Conservation (phyloP, 345 rosid genomes). For the Populus simonii region DNA sequence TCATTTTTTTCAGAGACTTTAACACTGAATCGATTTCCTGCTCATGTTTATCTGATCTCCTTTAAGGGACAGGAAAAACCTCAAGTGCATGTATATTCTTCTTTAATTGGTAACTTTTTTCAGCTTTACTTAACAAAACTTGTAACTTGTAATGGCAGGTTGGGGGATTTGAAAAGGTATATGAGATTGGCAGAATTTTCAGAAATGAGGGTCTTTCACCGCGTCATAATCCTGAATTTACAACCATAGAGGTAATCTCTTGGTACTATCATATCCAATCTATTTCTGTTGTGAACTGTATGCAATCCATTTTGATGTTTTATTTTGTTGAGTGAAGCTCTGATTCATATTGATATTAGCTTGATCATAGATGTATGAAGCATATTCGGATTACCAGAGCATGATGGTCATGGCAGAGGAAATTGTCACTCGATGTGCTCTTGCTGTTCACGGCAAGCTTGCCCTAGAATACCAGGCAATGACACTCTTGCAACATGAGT, state of each 20-base stretch:
- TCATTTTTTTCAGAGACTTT: neutral
- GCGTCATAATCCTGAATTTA: constrained; percentile 97
- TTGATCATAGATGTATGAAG: constrained; percentile 81
- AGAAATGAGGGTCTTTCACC: constrained; percentile 97
- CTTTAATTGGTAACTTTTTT: constrained; percentile 3
- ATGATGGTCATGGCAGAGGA: constrained; percentile 95
- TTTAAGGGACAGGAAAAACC: no score
- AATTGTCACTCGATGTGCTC: constrained; percentile 76
- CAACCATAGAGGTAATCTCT: constrained; percentile 83
- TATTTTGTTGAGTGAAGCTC: constrained; percentile 12
- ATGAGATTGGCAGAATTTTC: constrained; percentile 93
- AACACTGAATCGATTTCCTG: neutral
- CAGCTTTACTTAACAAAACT: constrained; percentile 14
- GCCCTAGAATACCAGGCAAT: constrained; percentile 79
- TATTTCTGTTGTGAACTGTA: neutral
- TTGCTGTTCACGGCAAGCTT: constrained; percentile 73
- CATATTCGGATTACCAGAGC: constrained; percentile 82
- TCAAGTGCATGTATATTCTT: neutral
- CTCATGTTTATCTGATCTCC: no score
- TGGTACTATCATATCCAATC: constrained; percentile 9
- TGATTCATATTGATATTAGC: constrained; percentile 26
- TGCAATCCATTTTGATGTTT: neutral
- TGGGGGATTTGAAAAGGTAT: constrained; percentile 98
- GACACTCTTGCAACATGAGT: neutral
- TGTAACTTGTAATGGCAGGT: constrained; percentile 48